A percentile compares a stretch with the other conserved stretches of the same genome.
phyloP scores from a whole-genome alignment of 805 yeast genomes.

The Sugiyamaella lignohabitans region DNA sequence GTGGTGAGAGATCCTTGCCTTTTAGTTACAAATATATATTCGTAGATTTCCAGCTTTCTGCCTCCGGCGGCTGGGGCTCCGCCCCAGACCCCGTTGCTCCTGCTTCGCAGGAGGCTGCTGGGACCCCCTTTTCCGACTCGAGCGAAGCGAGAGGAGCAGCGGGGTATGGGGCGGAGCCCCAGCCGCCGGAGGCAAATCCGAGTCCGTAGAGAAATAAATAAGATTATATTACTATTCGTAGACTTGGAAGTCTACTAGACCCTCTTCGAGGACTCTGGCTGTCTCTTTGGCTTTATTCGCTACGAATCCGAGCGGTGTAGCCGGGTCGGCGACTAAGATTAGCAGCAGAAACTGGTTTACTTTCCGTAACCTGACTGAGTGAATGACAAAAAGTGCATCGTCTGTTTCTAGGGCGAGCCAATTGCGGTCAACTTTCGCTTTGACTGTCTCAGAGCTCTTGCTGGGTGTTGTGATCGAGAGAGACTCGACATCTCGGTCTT shows the following conservation, averaged over 20 bases:
- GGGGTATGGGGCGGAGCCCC: background rate
- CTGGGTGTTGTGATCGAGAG: background rate
- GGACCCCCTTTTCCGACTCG: no score
- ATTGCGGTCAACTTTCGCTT: background rate
- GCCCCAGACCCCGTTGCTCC: background rate
- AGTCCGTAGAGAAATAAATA: background rate
- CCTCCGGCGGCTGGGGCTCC: background rate
- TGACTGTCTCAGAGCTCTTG: background rate
- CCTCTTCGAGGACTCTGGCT: constrained; percentile 20
- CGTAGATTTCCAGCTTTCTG: background rate
- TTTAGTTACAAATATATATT: no score
- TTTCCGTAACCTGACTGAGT: constrained; percentile 12
- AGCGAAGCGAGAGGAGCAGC: background rate
- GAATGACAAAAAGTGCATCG: constrained; percentile 20
- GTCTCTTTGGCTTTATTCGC: constrained; percentile 22
- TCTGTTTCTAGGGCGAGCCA: constrained; percentile 27
- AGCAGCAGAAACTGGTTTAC: constrained; percentile 18
- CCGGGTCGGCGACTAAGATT: constrained; percentile 26
- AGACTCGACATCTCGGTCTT: background rate
- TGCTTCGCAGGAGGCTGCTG: no score
- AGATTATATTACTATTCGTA: background rate
- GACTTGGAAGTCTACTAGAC: constrained; percentile 20
- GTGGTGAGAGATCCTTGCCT: constrained; percentile 18
- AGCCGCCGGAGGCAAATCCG: background rate
- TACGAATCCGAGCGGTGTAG: constrained; percentile 25